Conservation (phyloP, 1,284 basidiomycete species). For the Ustilago nuda region DNA sequence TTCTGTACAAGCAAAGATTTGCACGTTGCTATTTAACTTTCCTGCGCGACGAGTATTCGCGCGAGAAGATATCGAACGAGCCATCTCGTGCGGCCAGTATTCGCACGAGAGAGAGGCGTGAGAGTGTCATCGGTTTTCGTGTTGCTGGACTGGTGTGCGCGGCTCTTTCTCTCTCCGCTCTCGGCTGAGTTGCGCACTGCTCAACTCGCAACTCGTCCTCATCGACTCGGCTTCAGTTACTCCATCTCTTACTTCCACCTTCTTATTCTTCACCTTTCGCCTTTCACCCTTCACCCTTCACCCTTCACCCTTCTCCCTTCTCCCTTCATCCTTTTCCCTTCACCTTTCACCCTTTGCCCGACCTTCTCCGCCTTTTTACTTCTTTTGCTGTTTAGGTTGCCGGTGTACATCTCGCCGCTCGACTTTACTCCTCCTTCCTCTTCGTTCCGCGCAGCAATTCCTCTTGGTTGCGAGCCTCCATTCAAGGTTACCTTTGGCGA, state of each 20-base stretch:
- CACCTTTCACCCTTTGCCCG: not conserved
- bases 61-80: too few species aligned
- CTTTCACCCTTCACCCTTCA: not conserved
- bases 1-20: too few species aligned
- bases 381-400: not conserved
- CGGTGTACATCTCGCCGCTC: not conserved
- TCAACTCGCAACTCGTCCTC: constrained; percentile 2
- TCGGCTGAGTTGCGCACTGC: not conserved
- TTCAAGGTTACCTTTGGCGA: not conserved
- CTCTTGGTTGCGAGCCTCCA: not conserved
- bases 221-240: not conserved
- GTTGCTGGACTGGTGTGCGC: not conserved
- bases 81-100: too few species aligned
- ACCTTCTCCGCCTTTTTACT: not conserved
- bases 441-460: constrained; percentile 2
- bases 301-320: not conserved
- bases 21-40: too few species aligned
- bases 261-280: not conserved
- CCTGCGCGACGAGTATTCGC: too few species aligned
- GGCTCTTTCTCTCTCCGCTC: not conserved
- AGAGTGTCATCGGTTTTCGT: not conserved
- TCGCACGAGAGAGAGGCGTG: too few species aligned
- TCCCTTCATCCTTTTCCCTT: not conserved
- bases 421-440: not conserved
- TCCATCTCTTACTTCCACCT: not conserved